Percentiles rank a stretch among this genome's conserved stretches.
Conservation (phyloP, 2,329 filamentous ascomycete species). For the Fusarium nanum region DNA sequence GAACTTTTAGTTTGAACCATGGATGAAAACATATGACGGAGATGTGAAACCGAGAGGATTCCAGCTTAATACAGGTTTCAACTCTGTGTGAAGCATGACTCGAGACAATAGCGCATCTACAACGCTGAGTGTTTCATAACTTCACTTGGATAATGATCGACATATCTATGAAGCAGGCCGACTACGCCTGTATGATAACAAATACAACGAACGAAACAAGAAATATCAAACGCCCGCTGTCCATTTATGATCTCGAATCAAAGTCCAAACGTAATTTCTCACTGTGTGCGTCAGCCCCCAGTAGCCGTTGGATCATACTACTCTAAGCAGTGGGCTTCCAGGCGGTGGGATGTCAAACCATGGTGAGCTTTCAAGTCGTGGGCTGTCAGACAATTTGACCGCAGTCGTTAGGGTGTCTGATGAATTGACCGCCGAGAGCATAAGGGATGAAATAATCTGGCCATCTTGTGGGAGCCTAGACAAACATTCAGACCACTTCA, state of each 20-base stretch:
- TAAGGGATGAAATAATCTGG: background rate
- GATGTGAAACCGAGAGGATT: slow-evolving; percentile 24
- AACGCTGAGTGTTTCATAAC: slow-evolving; percentile 25
- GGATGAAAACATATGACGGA: background rate
- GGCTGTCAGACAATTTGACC: background rate
- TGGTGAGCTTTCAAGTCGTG: background rate
- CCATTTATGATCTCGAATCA: slow-evolving; percentile 21
- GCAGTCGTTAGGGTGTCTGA: background rate
- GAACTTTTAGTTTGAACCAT: background rate
- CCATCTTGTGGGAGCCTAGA: background rate
- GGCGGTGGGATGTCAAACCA: background rate
- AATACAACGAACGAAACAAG: slow-evolving; percentile 12
- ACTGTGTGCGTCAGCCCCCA: background rate
- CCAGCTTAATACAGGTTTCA: slow-evolving; percentile 25
- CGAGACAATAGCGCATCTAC: slow-evolving; percentile 3
- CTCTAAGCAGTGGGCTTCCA: too few relatives aligned
- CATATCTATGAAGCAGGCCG: slow-evolving; percentile 7
- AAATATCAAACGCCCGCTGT: slow-evolving; percentile 38
- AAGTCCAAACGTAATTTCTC: background rate
- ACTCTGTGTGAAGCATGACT: slow-evolving; percentile 23
- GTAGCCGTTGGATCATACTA: slow-evolving; percentile 22
- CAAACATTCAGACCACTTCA: background rate
- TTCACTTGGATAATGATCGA: slow-evolving; percentile 10
- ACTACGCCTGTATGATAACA: slow-evolving; percentile 33
- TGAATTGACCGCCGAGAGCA: background rate